Base-by-base conservation (phyloP, 2,329 filamentous ascomycete species). In the Trichoderma endophyticum region DNA sequence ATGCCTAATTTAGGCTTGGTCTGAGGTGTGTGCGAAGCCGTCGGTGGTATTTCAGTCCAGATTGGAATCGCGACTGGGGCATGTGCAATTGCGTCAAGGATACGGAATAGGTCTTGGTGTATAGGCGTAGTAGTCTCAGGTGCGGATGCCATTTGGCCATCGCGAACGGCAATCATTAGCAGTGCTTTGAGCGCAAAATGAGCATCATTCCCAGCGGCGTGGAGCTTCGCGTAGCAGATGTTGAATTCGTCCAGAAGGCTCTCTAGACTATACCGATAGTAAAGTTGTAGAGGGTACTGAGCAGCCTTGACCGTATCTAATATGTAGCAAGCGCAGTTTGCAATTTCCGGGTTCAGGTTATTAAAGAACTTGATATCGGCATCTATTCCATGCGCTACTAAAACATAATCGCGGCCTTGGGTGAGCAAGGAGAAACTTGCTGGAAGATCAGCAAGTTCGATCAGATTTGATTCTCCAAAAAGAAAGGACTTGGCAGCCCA, bases 251-350 rank as follows among this genome's bases (percentile, higher is more conserved):
- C 66, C 1, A 79, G 75, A 1, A 78, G 73, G 34, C 73, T 75
- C 72, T 76, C 74, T 14, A 79, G 32, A 24, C 75, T 75, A 15
- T 77, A 76, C 1, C 75, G 71, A 66, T 77, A 77, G 3, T 69
- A 75, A n/a, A 79, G 71, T 54, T 75, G 62, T 1, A 79, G 73
- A 5, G 75, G 73, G 70, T 73, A 72, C 63, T 79, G 76, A 6
- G 75, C 76, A 11, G 74, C 76, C 62, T 78, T 79, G 39, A 77
- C 76, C 1, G 77, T 79, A 51, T 80, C 77, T 14, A 80, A 57
- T 1, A 77, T 65, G 43, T 75, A 78, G 1, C 18, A 57, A 21
- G 74, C 72, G 59, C 62, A 30, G 18, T 2, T 12, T 6, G 30
- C 63, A 36, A 75, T 71, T 1, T 63, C 18, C 9, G 32, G 7